A percentile compares a stretch with the other conserved stretches of the same genome.
Conservation (phyloP, 2,329 filamentous ascomycete species). For the Verticillium alfalfae region DNA sequence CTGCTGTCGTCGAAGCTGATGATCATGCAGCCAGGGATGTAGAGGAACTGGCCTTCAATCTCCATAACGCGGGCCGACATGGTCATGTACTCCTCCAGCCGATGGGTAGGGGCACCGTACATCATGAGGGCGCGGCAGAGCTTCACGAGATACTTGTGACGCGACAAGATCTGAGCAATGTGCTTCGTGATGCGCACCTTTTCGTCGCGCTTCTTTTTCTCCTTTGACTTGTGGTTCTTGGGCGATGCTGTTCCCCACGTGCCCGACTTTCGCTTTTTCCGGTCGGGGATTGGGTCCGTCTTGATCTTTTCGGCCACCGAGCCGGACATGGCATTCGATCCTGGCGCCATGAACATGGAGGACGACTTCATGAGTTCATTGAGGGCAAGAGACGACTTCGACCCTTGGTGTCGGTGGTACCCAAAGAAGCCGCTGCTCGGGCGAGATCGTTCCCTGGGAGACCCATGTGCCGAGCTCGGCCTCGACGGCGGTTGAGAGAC, state of each 20-base stretch:
- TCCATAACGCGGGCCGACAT: conserved; percentile 87
- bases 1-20: conserved; percentile 76
- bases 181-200: conserved; percentile 46
- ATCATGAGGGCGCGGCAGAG: conserved; percentile 83
- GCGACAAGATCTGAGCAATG: conserved; percentile 64
- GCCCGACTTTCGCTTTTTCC: conserved; percentile 22
- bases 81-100: conserved; percentile 84
- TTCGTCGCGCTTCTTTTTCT: conserved; percentile 23
- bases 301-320: conserved; percentile 38
- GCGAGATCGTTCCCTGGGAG: conserved; percentile 22
- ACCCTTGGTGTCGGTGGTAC: conserved; percentile 32
- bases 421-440: conserved; percentile 33
- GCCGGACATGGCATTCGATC: conserved; percentile 36
- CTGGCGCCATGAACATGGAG: conserved; percentile 44
- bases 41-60: conserved; percentile 84
- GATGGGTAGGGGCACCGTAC: conserved; percentile 86
- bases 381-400: conserved; percentile 38
- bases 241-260: conserved; percentile 4
- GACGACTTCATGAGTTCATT: conserved; percentile 50
- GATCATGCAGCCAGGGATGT: conserved; percentile 90
- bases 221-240: conserved; percentile 1
- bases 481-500: conserved; percentile 32
- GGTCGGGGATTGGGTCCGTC: conserved; percentile 24
- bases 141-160: conserved; percentile 78
- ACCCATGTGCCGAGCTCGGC: conserved; percentile 9